A percentile compares a stretch with the other conserved stretches of the same genome.
Conservation (phyloP, 1,284 basidiomycete species). For the Marasmius fiardii region DNA sequence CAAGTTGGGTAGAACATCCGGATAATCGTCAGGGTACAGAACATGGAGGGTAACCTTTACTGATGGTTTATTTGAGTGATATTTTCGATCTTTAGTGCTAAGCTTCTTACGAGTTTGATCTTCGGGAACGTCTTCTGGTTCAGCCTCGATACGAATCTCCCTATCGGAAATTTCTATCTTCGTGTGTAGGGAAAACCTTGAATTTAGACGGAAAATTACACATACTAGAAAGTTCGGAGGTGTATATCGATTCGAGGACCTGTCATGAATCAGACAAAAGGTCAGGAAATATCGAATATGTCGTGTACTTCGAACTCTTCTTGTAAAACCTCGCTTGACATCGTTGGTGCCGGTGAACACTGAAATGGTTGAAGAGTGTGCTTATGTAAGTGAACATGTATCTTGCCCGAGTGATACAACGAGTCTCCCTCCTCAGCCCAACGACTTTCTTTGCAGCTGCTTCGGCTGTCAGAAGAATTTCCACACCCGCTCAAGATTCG, state of each 20-base stretch:
- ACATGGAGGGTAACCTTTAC: slow-evolving; percentile 78
- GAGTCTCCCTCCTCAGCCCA: neutral
- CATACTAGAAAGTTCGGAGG: slow-evolving; percentile 90
- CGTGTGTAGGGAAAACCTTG: slow-evolving; percentile 33
- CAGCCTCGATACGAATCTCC: slow-evolving; percentile 81
- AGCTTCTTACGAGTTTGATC: slow-evolving; percentile 40
- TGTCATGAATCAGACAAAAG: slow-evolving; percentile 29
- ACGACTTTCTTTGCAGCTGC: neutral
- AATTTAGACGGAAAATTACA: slow-evolving; percentile 26
- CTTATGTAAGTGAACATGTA: neutral
- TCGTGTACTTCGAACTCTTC: slow-evolving; percentile 85
- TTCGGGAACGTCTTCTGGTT: slow-evolving; percentile 78
- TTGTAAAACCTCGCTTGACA: slow-evolving; percentile 47
- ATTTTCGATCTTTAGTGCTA: slow-evolving; percentile 12
- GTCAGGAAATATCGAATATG: slow-evolving; percentile 1
- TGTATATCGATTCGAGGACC: slow-evolving; percentile 96
- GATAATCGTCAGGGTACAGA: slow-evolving; percentile 42
- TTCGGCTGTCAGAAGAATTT: neutral
- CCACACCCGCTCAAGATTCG: neutral
- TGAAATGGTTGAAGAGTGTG: neutral
- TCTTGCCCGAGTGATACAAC: neutral
- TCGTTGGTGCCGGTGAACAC: neutral
- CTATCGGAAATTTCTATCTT: slow-evolving; percentile 79
- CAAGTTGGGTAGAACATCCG: slow-evolving; percentile 70
- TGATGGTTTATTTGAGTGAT: slow-evolving; percentile 32